Base-by-base conservation (phyloP, 371 early-diverging fungal genomes). In the Syncephalastrum racemosum region DNA sequence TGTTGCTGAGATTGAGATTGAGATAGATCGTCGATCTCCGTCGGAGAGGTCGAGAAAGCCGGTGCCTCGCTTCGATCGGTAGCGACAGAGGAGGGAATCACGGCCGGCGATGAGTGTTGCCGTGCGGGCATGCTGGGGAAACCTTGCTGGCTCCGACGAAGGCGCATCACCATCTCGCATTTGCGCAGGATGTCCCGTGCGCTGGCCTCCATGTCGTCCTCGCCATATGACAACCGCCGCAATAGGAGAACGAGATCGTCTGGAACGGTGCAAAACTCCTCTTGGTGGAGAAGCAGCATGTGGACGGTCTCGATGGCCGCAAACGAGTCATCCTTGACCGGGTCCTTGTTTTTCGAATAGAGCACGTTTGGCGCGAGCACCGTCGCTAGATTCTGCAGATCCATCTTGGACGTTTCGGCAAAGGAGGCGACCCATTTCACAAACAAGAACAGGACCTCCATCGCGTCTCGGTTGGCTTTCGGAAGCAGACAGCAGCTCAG, bases 291-390 rank as follows among this genome's bases (percentile, higher is more conserved):
- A 62, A 93, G 62, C 13, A 96, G 67, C 63, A 85, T 83, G 68
- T 85, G 73, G 12, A 93, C 83, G 4, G 88, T 85, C 45, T 83
- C 84, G 49, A 93, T 91, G 3, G 90, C 89, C 58, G 81, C 71
- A 50, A 89, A 84, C 10, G 91, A 90, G 53, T 78, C 75, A 20
- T 78, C 79, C 46, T 68, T 72, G 23, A 53, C 50, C 3, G 73
- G 89, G 60, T 92, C 93, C 66, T 90, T 90, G 48, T 80, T 80
- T 56, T 92, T 93, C 12, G 91, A 85, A 54, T 94, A 94, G 15
- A 97, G 73, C 16, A 97, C 84, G 59, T 95, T 97, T 23, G 97
- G 98, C 2, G 96, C 88, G 44, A 98, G 83, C 1, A 98, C 93
- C 0, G 93, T 94, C 0, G 97, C 93, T 54, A 98, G 63, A 62